phyloP scores from a whole-genome alignment of 139 green algal genomes.

The Tetradesmus lagerheimii region DNA sequence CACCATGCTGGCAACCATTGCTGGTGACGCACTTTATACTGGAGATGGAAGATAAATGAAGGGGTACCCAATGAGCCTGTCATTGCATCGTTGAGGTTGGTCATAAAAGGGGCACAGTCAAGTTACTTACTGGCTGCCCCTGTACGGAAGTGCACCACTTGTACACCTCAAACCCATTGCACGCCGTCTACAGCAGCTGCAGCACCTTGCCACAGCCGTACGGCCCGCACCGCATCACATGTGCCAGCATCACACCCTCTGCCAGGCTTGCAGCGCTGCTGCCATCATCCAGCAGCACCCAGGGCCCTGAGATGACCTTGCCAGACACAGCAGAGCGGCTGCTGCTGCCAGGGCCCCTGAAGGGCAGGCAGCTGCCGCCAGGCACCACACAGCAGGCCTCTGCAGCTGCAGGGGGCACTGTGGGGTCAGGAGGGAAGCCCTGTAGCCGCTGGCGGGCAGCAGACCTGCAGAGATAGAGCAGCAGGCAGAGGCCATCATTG shows the following conservation, averaged over 20 bases:
- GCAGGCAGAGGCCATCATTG: no score
- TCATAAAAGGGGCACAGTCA: no score
- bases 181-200: constrained; percentile 25
- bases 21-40: no score
- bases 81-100: no score
- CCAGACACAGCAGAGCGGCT: constrained; percentile 17
- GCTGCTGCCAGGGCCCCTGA: neutral
- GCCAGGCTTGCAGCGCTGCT: constrained; percentile 11
- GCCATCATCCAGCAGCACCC: constrained; percentile 41
- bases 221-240: constrained; percentile 30
- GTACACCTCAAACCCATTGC: no score
- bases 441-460: neutral
- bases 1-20: no score
- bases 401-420: constrained; percentile 9
- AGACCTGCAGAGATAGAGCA: neutral
- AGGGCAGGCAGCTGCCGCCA: constrained; percentile 13
- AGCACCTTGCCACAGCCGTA: constrained; percentile 18
- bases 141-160: no score
- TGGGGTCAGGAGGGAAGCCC: neutral
- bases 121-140: no score
- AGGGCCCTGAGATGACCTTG: neutral
- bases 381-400: constrained; percentile 4
- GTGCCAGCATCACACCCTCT: constrained; percentile 45
- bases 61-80: no score
- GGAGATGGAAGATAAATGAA: no score